A percentile compares a stretch with the other conserved stretches of the same genome.
phyloP scores from a whole-genome alignment of 331 rosid genomes.

The Rhamnella rubrinervis region DNA sequence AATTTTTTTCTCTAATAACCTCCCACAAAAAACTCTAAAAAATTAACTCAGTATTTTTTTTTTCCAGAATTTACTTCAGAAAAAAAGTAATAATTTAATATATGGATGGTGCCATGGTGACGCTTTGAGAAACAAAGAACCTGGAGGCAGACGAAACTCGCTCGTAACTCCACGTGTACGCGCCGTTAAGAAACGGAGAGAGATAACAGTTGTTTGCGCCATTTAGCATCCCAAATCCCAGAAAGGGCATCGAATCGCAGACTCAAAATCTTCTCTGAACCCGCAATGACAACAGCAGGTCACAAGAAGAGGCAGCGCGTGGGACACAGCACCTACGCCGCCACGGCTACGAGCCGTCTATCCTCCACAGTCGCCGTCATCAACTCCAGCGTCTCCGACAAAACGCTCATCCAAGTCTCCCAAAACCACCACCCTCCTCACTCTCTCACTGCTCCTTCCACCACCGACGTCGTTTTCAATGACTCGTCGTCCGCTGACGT shows the following conservation, averaged over 20 bases:
- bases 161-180: too few species aligned
- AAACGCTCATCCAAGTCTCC: slow-evolving; percentile 17
- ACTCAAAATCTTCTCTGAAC: slow-evolving; percentile 12
- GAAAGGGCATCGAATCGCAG: too few species aligned
- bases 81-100: too few species aligned
- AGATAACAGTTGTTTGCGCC: too few species aligned
- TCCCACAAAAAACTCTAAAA: too few species aligned
- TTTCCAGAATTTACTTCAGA: too few species aligned
- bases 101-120: too few species aligned
- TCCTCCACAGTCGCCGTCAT: slow-evolving; percentile 36
- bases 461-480: slow-evolving; percentile 28
- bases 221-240: background rate
- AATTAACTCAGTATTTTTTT: too few species aligned
- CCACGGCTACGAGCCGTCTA: slow-evolving; percentile 25
- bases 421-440: slow-evolving; percentile 12
- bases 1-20: too few species aligned
- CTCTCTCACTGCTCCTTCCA: slow-evolving; percentile 3
- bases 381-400: slow-evolving; percentile 31
- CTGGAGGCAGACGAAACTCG: too few species aligned
- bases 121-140: too few species aligned
- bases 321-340: slow-evolving; percentile 20
- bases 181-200: too few species aligned
- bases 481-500: slow-evolving; percentile 72
- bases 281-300: slow-evolving; percentile 37
- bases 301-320: slow-evolving; percentile 66